A percentile compares a stretch with the other conserved stretches of the same genome.
Evolutionary conservation across 352 stramenopile species (phyloP).

Genomic region (Phytophthora litchii): DNA sequence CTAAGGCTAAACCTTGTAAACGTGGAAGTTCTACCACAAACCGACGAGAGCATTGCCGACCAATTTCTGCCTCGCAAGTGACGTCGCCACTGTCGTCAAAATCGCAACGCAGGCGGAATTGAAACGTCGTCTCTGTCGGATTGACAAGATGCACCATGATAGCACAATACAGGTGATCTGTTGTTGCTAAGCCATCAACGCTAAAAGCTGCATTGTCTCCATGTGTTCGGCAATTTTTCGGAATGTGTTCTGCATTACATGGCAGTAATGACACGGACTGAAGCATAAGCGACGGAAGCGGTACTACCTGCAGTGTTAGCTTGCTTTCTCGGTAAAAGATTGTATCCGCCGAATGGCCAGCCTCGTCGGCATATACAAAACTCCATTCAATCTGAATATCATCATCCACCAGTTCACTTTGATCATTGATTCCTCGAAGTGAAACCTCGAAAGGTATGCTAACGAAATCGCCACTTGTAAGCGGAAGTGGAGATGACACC

Average conservation of each 20-base stretch:
- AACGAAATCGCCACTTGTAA: constrained; percentile 40
- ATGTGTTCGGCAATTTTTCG: not conserved
- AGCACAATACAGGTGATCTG: constrained; percentile 57
- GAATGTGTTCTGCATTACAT: constrained; percentile 30
- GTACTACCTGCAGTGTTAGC: constrained; percentile 48
- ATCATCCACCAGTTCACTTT: constrained; percentile 32
- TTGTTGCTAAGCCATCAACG: constrained; percentile 16
- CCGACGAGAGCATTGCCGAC: constrained; percentile 50
- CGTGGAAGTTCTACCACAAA: constrained; percentile 54
- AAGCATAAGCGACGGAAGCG: constrained; percentile 59
- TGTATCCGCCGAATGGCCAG: not conserved
- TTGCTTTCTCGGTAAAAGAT: constrained; percentile 66
- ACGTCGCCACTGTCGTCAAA: constrained; percentile 13
- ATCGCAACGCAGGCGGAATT: constrained; percentile 40
- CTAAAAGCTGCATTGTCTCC: not conserved
- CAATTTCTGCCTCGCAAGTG: constrained; percentile 49
- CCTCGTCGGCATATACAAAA: constrained; percentile 57
- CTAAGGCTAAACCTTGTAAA: not conserved
- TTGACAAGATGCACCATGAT: constrained; percentile 67
- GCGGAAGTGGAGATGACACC: constrained; percentile 28
- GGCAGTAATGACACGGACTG: constrained; percentile 44
- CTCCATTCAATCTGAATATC: constrained; percentile 66
- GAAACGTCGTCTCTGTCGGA: constrained; percentile 74
- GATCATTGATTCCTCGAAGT: constrained; percentile 27
- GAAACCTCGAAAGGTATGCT: constrained; percentile 47